phyloP scores from a whole-genome alignment of 2,329 filamentous ascomycete genomes.

The Acephala macrosclerotiorum region DNA sequence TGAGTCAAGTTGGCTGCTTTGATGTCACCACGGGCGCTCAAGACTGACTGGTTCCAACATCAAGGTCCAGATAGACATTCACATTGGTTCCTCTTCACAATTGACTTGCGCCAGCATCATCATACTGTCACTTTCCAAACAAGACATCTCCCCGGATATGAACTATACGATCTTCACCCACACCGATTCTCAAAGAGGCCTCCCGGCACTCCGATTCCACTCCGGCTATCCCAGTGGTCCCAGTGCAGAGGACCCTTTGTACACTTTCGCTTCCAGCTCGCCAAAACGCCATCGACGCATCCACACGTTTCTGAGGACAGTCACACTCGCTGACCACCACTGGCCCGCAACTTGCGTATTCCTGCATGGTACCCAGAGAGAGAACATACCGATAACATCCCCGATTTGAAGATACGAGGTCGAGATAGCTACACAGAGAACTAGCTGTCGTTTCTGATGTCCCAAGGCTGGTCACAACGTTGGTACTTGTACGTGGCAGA shows the following conservation, averaged over 20 bases:
- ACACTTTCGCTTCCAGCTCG: not conserved
- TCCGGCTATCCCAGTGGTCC: not conserved
- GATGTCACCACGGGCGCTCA: too few species aligned
- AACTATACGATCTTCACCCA: not conserved
- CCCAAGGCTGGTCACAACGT: not conserved
- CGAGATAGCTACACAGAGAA: too few species aligned
- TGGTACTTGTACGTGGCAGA: conserved; percentile 22
- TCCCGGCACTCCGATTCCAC: not conserved
- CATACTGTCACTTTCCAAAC: not conserved
- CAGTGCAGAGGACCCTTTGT: conserved; percentile 3
- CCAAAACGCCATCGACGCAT: not conserved
- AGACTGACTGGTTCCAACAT: not conserved
- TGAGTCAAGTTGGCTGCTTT: not conserved
- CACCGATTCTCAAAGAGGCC: conserved; percentile 5
- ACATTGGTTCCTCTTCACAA: not conserved
- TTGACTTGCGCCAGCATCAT: not conserved
- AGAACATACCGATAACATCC: not conserved
- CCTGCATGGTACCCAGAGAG: conserved; percentile 7
- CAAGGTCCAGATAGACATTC: not conserved
- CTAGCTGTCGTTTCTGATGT: not conserved
- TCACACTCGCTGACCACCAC: not conserved
- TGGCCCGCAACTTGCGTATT: not conserved
- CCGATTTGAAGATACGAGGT: conserved; percentile 4
- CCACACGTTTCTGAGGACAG: not conserved
- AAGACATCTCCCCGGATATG: not conserved